Percentiles rank a stretch among this genome's conserved stretches.
Conservation (phyloP, 768 basidiomycete species). For the Lentinus tigrinus region DNA sequence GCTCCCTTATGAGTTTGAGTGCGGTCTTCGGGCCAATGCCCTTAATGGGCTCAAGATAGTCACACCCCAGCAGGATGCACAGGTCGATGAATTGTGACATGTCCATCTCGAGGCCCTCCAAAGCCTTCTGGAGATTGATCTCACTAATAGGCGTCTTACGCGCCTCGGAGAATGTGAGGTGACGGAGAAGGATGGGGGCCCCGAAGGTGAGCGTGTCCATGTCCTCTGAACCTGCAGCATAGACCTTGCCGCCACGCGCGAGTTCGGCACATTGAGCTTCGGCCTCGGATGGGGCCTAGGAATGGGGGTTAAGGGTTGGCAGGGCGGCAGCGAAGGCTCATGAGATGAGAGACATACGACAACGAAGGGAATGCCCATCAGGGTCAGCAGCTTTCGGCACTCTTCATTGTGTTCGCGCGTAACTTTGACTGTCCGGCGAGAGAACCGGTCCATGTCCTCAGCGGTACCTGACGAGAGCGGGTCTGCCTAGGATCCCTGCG, state of each 20-base stretch:
- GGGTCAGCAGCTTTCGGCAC: constrained; percentile 76
- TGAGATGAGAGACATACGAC: constrained; percentile 53
- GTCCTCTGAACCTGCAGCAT: constrained; percentile 97
- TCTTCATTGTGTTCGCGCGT: constrained; percentile 97
- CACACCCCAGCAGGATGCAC: constrained; percentile 94
- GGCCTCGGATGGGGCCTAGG: constrained; percentile 96
- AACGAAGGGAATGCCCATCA: constrained; percentile 98
- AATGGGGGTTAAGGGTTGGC: not conserved
- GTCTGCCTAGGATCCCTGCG: no score
- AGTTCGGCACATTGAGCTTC: constrained; percentile 99
- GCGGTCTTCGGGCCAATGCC: constrained; percentile 96
- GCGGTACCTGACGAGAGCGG: constrained; percentile 54
- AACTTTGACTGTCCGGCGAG: constrained; percentile 89
- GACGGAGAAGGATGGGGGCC: constrained; percentile 88
- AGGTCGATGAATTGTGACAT: constrained; percentile 98
- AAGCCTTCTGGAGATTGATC: constrained; percentile 76
- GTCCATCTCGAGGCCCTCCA: constrained; percentile 88
- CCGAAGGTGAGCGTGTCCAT: constrained; percentile 99
- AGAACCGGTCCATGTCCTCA: constrained; percentile 90
- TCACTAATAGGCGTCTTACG: constrained; percentile 96
- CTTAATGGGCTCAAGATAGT: constrained; percentile 98
- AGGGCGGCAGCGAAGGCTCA: not conserved
- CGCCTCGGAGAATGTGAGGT: constrained; percentile 97
- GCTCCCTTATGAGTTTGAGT: constrained; percentile 85
- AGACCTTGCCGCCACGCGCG: constrained; percentile 95